Conservation (phyloP, 179 eudicot species). For the Carnegiea gigantea region DNA sequence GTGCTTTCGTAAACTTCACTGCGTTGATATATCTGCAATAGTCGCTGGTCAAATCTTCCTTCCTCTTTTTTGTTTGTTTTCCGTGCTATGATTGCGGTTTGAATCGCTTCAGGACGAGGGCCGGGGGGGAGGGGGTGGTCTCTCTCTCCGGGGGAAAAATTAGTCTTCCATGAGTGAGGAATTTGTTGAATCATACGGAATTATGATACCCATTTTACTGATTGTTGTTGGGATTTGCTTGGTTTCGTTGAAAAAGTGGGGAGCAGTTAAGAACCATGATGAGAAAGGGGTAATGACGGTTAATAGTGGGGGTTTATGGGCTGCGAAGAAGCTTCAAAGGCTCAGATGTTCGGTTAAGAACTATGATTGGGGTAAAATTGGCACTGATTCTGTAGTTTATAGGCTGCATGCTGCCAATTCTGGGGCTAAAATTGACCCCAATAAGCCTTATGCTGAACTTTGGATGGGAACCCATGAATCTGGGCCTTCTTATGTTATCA, state of each 20-base stretch:
- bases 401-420: conserved; percentile 48
- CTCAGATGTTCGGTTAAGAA: conserved; percentile 60
- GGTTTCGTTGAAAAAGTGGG: conserved; percentile 30
- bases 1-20: background rate
- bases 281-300: conserved; percentile 23
- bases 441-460: conserved; percentile 70
- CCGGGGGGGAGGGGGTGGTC: background rate
- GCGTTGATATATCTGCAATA: background rate
- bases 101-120: background rate
- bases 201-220: conserved; percentile 28
- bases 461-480: conserved; percentile 99
- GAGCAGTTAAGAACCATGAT: background rate
- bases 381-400: conserved; percentile 56
- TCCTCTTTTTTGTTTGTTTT: too few species aligned
- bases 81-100: background rate
- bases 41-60: background rate
- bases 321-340: conserved; percentile 33
- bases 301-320: conserved; percentile 17
- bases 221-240: conserved; percentile 33
- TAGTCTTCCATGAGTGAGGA: conserved; percentile 22
- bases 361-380: conserved; percentile 78
- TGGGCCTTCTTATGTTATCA: conserved; percentile 65
- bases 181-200: conserved; percentile 25
- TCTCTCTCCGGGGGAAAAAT: background rate
- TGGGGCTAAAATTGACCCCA: conserved; percentile 46